Evolutionary conservation across 345 rosid species (phyloP).

Genomic region (Geranium brycei): DNA sequence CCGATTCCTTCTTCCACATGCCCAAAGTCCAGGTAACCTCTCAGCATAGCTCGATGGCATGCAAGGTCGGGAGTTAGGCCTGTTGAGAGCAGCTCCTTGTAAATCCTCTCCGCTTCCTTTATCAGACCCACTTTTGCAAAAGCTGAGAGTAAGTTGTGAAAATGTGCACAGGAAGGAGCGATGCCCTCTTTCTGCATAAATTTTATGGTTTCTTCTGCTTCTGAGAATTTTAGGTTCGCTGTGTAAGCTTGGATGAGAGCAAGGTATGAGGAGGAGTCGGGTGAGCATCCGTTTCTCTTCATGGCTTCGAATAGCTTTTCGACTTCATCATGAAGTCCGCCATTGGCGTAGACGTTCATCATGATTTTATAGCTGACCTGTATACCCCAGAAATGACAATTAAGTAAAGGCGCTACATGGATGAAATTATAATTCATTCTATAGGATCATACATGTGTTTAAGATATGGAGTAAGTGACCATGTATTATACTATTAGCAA

Average conservation of each 20-base stretch:
- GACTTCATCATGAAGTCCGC: conserved; percentile 35
- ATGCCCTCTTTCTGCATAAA: conserved; percentile 42
- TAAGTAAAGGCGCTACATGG: background rate
- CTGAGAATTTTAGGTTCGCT: conserved; percentile 28
- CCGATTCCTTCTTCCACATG: conserved; percentile 36
- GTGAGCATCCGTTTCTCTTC: conserved; percentile 40
- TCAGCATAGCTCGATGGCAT: conserved; percentile 40
- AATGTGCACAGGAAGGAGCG: conserved; percentile 39
- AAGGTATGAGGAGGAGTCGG: conserved; percentile 41
- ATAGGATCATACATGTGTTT: background rate
- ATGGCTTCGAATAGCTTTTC: conserved; percentile 41
- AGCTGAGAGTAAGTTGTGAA: conserved; percentile 37
- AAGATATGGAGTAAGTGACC: too few relatives aligned
- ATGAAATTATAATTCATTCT: background rate
- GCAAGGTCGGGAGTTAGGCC: conserved; percentile 39
- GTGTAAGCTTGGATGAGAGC: conserved; percentile 46
- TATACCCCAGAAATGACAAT: conserved; percentile 1
- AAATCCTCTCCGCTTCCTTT: conserved; percentile 48
- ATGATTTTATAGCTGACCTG: conserved; percentile 74
- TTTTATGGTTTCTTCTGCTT: conserved; percentile 49
- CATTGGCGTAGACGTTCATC: conserved; percentile 35
- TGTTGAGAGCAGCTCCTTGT: conserved; percentile 19
- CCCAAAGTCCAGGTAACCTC: conserved; percentile 51
- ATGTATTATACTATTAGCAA: too few relatives aligned
- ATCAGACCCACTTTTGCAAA: conserved; percentile 43